These are phyloP conservation scores for Pseudogymnoascus sp. DNA, from an alignment of 2,329 filamentous ascomycete species.

Conservation along the genomic window DNA sequence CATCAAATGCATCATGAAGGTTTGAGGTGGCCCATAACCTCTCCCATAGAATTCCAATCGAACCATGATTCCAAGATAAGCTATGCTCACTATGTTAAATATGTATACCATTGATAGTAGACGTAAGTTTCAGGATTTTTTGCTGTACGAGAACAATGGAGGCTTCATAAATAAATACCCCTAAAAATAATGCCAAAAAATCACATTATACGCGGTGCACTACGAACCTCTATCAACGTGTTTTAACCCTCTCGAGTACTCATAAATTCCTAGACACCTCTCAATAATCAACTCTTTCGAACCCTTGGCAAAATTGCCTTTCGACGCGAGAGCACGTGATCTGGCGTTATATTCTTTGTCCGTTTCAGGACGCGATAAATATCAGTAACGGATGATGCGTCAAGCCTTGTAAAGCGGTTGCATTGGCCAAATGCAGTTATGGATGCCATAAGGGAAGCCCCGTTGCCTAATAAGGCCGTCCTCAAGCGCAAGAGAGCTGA, in stretches of 20 bases:
- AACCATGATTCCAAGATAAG: background rate
- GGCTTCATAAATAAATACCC: background rate
- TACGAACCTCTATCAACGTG: background rate
- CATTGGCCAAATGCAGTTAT: background rate
- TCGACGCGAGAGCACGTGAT: slow-evolving; percentile 1
- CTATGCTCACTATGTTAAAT: background rate
- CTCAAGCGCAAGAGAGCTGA: slow-evolving; percentile 34
- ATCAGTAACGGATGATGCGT: background rate
- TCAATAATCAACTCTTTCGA: background rate
- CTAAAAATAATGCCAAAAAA: too few relatives aligned
- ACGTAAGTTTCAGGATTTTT: background rate
- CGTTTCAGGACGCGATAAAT: background rate
- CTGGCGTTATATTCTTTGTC: background rate
- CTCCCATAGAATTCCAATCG: slow-evolving; percentile 6
- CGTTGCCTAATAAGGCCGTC: background rate
- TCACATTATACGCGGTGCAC: background rate
- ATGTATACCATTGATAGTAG: background rate
- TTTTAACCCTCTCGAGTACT: background rate
- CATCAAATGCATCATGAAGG: slow-evolving; percentile 6
- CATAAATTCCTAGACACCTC: background rate
- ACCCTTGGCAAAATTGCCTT: background rate
- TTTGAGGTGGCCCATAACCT: background rate
- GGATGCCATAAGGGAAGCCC: background rate
- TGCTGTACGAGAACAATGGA: background rate
- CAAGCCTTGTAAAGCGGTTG: background rate